Base-by-base conservation (phyloP, 768 basidiomycete species). In the Coprinopsis sp. region DNA sequence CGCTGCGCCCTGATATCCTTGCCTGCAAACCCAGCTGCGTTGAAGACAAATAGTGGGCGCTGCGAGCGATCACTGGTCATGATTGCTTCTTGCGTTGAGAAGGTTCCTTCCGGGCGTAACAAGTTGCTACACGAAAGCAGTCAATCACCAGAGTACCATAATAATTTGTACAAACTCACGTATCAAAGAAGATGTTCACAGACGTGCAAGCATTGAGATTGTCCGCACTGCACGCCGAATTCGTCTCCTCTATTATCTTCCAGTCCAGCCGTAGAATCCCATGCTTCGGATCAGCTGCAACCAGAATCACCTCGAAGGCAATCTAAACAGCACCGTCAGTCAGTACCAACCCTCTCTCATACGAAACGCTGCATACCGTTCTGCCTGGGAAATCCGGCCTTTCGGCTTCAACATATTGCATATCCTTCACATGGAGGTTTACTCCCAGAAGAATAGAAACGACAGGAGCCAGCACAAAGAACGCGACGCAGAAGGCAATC, bases 181-280 rank as follows among this genome's bases (percentile, higher is more conserved):
- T 53, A 41, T 58, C 60, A 33, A 59, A 59, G 29, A 53, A 59
- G 2, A 61, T 46, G 36, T 59, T 47, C 30, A 59, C 45, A 37
- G 55, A 53, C 7, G 44, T 56, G 36, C 60, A 61, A 2, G 52
- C 44, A 13, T 39, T 19, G n/a, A 59, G 37, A 33, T 56, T 51
- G 10, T 30, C 46, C 11, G 40, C n/a, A 37, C 50, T 39, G 37
- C 56, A 61, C 18, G n/a, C n/a, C 1, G 56, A 55, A 7, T 57
- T 49, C 14, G 19, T 34, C 29, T 61, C 60, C 0, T 45, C 53
- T 7, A 56, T 18, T 4, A 61, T 43, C 16, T 36, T 56, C 56
- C 56, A 61, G 37, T 59, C 58, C 37, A 61, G 37, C 24, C 46
- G 55, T 54, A 61, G 47, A 1, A 44, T 42, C 4, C 47, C 52